Evolutionary conservation across 768 basidiomycete genomes (phyloP).

Genomic region (Botryobasidium botryosum): DNA sequence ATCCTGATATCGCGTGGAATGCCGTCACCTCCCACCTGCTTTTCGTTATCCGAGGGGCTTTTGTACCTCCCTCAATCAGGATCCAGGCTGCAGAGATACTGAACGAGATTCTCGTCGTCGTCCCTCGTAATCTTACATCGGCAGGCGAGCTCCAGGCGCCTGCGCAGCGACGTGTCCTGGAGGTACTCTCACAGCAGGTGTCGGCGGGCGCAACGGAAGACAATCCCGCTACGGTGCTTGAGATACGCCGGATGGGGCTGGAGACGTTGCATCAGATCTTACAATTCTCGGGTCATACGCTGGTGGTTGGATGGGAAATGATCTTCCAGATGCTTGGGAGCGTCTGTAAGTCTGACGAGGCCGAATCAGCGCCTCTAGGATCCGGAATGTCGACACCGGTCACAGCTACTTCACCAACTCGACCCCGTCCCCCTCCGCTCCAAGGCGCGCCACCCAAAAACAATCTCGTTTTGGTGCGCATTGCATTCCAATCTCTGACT

Average conservation of each 20-base stretch:
- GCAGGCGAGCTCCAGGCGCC: conserved; percentile 43
- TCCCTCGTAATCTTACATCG: conserved; percentile 51
- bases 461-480: conserved; percentile 64
- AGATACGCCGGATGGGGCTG: conserved; percentile 73
- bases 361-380: conserved; percentile 4
- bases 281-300: conserved; percentile 78
- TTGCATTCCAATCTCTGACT: conserved; percentile 86
- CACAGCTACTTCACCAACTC: conserved; percentile 12
- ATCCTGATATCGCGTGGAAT: conserved; percentile 73
- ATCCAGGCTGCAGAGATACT: conserved; percentile 78
- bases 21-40: conserved; percentile 67
- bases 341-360: conserved; percentile 47
- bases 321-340: conserved; percentile 87
- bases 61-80: conserved; percentile 56
- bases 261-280: conserved; percentile 83
- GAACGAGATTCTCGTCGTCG: conserved; percentile 63
- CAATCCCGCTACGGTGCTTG: conserved; percentile 36
- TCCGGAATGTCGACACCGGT: conserved; percentile 26
- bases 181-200: conserved; percentile 69
- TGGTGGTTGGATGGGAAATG: conserved; percentile 82
- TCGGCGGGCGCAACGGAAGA: conserved; percentile 24
- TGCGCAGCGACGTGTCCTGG: conserved; percentile 71
- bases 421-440: conserved; percentile 22
- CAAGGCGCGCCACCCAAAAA: conserved; percentile 26
- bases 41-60: conserved; percentile 47